Base-by-base conservation (phyloP, 495 filamentous ascomycete species). In the Chlorociboria aeruginascens region DNA sequence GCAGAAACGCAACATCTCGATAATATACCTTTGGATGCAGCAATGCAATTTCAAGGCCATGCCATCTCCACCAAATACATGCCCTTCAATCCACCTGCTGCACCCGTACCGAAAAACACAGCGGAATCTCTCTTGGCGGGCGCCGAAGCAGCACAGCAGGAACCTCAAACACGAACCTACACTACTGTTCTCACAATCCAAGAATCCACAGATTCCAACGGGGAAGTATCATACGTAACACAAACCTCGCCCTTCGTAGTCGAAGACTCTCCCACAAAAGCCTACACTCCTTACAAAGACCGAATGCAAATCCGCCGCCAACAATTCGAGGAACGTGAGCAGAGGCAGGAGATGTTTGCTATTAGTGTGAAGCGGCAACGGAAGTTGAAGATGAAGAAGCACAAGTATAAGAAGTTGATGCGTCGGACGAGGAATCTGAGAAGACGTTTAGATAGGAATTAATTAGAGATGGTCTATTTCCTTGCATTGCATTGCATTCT, bases 351-450 rank as follows among this genome's bases (percentile, higher is more conserved):
- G 20, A 65, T 68, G 55, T 71, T 74, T 71, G 66, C 81, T 13
- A 84, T 99, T 57, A 92, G 85, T 64, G 92, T 95, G 49, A 83
- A 79, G 66, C 74, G 93, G 66, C 83, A 88, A 52, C 73, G 88
- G 59, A 87, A 85, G 68, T 68, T 89, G 62, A 95, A 90, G 78
- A 98, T 98, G 89, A 98, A 98, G 86, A 98, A 97, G 75, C 89
- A 97, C 72, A 98, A 98, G 78, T 93, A 94, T 65, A 97, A 95
- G 90, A 97, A 97, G 78, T 73, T 99, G 51, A 85, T 94, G 84
- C 82, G 77, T 72, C 74, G 78, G 67, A 99, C 93, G 57, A 77
- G 90, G 61, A 93, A 86, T 61, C 60, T 87, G 71, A 81, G 93
- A 63, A 79, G 89, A 58, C 92, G 85, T 69, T 70, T 94, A 60